phyloP scores from a whole-genome alignment of 805 yeast species.

The Yarrowia alimentaria region DNA sequence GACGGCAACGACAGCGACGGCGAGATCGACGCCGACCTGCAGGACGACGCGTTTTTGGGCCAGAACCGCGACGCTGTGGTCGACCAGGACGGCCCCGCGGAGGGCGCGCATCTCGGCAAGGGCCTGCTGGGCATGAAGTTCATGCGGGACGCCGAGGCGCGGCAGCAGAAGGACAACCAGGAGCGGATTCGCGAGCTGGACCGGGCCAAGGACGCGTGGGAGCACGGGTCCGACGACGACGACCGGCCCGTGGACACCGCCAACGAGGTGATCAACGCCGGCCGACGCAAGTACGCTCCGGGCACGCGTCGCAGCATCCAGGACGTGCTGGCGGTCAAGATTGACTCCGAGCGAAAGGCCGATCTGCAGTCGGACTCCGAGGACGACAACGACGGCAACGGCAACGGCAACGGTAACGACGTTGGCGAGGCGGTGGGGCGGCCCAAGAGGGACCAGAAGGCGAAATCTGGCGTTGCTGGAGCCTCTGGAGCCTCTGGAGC shows the following conservation, averaged over 20 bases:
- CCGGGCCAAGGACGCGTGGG: slow-evolving; percentile 46
- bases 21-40: slow-evolving; percentile 47
- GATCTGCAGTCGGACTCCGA: slow-evolving; percentile 21
- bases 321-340: slow-evolving; percentile 32
- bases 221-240: slow-evolving; percentile 42
- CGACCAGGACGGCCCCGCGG: slow-evolving; percentile 28
- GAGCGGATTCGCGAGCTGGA: slow-evolving; percentile 53
- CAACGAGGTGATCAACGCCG: slow-evolving; percentile 53
- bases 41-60: slow-evolving; percentile 34
- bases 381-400: neutral
- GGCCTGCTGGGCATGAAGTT: slow-evolving; percentile 94
- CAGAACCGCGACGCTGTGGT: slow-evolving; percentile 40
- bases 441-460: neutral
- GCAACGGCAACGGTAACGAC: neutral
- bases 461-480: neutral
- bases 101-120: slow-evolving; percentile 59
- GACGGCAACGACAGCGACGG: slow-evolving; percentile 49
- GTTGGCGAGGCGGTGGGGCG: too few relatives aligned
- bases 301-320: slow-evolving; percentile 45
- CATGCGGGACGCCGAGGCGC: slow-evolving; percentile 85
- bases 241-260: slow-evolving; percentile 46
- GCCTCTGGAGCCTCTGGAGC: too few relatives aligned
- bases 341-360: slow-evolving; percentile 32
- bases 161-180: slow-evolving; percentile 58
- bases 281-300: slow-evolving; percentile 81